Conservation (phyloP, 768 basidiomycete species). For the Pulveroboletus sp. region DNA sequence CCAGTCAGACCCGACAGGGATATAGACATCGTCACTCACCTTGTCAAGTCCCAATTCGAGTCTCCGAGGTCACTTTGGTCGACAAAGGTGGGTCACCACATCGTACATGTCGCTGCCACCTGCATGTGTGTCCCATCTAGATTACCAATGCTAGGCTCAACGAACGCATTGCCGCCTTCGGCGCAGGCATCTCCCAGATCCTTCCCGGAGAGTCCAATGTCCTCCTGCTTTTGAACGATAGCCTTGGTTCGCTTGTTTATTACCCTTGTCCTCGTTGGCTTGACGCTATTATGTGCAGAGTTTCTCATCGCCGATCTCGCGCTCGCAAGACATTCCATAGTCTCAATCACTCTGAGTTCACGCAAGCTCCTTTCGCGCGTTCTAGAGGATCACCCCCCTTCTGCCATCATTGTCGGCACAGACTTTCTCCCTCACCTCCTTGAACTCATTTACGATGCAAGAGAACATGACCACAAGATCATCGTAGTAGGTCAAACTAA, state of each 20-base stretch:
- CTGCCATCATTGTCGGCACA: constrained; percentile 72
- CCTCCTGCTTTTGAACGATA: constrained; percentile 75
- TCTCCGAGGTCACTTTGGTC: constrained; percentile 76
- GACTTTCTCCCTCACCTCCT: constrained; percentile 66
- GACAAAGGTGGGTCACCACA: constrained; percentile 50
- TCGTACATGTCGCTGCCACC: background rate
- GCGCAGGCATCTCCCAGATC: constrained; percentile 64
- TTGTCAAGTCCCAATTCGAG: constrained; percentile 65
- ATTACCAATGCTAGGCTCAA: constrained; percentile 72
- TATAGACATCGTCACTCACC: constrained; percentile 60
- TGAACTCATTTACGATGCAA: constrained; percentile 65
- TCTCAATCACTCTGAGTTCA: constrained; percentile 63
- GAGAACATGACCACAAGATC: constrained; percentile 53
- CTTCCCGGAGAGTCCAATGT: constrained; percentile 62
- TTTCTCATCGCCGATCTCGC: constrained; percentile 81
- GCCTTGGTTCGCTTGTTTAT: constrained; percentile 52
- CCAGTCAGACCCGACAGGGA: constrained; percentile 72
- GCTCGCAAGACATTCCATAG: constrained; percentile 65
- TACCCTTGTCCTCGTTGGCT: background rate
- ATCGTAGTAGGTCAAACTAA: constrained; percentile 71
- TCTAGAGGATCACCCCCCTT: constrained; percentile 62
- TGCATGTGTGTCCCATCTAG: constrained; percentile 35
- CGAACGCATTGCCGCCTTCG: constrained; percentile 68
- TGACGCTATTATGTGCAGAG: constrained; percentile 40
- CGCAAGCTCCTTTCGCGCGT: constrained; percentile 60